These are phyloP conservation scores for Diversispora eburnea DNA, from an alignment of 192 early-diverging fungal genomes.

Conservation along the genomic window DNA sequence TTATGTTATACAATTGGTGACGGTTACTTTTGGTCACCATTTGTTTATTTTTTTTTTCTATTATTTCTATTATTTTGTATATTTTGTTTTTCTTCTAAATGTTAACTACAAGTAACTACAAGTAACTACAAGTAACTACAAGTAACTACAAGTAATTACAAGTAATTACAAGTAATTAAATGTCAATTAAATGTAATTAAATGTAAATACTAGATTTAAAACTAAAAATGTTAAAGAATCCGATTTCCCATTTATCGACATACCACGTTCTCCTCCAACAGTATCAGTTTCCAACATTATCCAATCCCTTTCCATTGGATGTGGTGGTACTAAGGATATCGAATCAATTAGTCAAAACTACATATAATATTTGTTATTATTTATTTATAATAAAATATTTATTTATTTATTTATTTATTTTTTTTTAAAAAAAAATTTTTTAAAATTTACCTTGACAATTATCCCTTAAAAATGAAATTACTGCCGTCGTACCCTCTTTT, in stretches of 20 bases:
- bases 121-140: too few relatives aligned
- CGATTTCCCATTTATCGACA: too few relatives aligned
- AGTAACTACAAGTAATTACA: too few relatives aligned
- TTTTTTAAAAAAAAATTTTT: background rate
- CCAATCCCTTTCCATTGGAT: slow-evolving; percentile 89
- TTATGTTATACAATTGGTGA: background rate
- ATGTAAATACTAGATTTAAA: too few relatives aligned
- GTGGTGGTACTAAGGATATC: slow-evolving; percentile 55
- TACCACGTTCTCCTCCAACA: slow-evolving; percentile 48
- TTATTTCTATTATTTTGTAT: too few relatives aligned
- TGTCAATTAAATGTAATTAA: too few relatives aligned
- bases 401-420: background rate
- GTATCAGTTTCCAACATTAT: slow-evolving; percentile 76
- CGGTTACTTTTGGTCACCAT: background rate
- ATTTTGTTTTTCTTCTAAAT: too few relatives aligned
- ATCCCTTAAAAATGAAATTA: slow-evolving; percentile 85
- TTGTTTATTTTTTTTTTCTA: slow-evolving; percentile 17
- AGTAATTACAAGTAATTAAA: too few relatives aligned
- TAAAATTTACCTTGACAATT: slow-evolving; percentile 67
- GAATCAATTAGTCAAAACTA: background rate
- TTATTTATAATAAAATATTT: background rate
- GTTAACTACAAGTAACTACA: too few relatives aligned
- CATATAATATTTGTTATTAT: background rate
- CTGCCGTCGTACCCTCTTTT: slow-evolving; percentile 80
- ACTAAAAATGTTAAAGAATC: too few relatives aligned